Evolutionary conservation across 345 rosid species (phyloP).

Genomic region (Eucalyptus camaldulensis): DNA sequence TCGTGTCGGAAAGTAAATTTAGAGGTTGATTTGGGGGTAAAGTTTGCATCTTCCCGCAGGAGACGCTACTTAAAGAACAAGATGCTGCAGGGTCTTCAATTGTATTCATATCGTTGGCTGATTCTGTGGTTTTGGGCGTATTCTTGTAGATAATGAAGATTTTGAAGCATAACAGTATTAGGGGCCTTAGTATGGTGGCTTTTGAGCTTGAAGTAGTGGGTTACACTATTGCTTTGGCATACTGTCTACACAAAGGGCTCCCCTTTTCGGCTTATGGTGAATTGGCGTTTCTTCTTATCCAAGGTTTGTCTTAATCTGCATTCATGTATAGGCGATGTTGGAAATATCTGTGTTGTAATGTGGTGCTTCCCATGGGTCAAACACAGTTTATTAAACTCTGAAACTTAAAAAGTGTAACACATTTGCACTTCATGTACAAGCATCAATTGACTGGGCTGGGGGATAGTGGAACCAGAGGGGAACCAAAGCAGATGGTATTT

Average conservation of each 20-base stretch:
- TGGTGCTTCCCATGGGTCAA: background rate
- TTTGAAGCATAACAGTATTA: constrained; percentile 62
- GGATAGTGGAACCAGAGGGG: background rate
- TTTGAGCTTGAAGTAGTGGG: constrained; percentile 95
- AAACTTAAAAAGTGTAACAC: background rate
- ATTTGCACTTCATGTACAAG: background rate
- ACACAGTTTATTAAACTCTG: background rate
- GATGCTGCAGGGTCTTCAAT: background rate
- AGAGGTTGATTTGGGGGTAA: background rate
- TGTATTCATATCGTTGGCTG: background rate
- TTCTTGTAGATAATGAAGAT: constrained; percentile 65
- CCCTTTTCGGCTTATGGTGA: constrained; percentile 97
- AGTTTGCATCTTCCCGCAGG: background rate
- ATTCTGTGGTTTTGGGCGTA: background rate
- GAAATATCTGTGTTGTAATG: background rate
- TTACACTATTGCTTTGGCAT: constrained; percentile 80
- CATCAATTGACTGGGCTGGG: background rate
- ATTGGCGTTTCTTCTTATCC: constrained; percentile 74
- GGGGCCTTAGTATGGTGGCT: constrained; percentile 67
- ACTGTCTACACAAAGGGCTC: constrained; percentile 84
- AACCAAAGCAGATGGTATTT: background rate
- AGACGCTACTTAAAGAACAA: background rate
- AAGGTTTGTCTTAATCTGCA: constrained; percentile 23
- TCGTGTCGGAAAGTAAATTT: background rate
- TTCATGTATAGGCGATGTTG: background rate